A percentile compares a stretch with the other conserved stretches of the same genome.
Evolutionary conservation across 768 basidiomycete genomes (phyloP).

Genomic region (Lentinus brumalis): DNA sequence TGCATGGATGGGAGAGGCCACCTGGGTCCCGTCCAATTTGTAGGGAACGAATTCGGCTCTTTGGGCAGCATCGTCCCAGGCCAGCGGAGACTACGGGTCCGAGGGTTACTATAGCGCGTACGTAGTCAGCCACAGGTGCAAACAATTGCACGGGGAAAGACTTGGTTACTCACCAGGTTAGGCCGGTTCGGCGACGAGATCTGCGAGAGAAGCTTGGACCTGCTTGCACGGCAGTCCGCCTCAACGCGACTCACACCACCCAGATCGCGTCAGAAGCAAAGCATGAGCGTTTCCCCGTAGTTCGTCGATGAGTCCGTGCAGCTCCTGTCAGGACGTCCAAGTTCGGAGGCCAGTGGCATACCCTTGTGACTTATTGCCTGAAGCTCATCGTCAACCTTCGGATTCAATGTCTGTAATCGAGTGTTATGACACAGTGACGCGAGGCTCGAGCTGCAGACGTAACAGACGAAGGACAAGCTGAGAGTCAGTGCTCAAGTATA

Average conservation of each 20-base stretch:
- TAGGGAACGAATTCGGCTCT: neutral
- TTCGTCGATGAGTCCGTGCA: neutral
- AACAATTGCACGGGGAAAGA: conserved; percentile 11
- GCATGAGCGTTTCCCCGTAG: neutral
- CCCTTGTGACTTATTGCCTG: neutral
- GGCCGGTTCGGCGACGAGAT: conserved; percentile 16
- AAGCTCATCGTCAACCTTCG: too few relatives aligned
- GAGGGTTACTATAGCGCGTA: conserved; percentile 2
- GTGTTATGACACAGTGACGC: too few relatives aligned
- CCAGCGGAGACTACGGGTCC: conserved; percentile 11
- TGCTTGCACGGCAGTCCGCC: conserved; percentile 3
- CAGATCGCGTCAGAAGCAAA: conserved; percentile 12
- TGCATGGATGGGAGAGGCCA: neutral
- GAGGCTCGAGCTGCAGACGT: too few relatives aligned
- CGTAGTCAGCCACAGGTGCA: conserved; percentile 12
- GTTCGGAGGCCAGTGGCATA: neutral
- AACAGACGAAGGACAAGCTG: too few relatives aligned
- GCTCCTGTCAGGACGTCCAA: neutral
- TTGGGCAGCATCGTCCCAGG: conserved; percentile 13
- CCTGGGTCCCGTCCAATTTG: conserved; percentile 1
- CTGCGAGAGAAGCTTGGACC: conserved; percentile 13
- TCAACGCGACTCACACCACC: neutral
- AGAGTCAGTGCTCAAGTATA: too few relatives aligned
- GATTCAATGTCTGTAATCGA: too few relatives aligned
- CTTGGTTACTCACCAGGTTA: conserved; percentile 17